Base-by-base conservation (phyloP, 2,329 filamentous ascomycete species). In the Tolypocladium endophyticum region DNA sequence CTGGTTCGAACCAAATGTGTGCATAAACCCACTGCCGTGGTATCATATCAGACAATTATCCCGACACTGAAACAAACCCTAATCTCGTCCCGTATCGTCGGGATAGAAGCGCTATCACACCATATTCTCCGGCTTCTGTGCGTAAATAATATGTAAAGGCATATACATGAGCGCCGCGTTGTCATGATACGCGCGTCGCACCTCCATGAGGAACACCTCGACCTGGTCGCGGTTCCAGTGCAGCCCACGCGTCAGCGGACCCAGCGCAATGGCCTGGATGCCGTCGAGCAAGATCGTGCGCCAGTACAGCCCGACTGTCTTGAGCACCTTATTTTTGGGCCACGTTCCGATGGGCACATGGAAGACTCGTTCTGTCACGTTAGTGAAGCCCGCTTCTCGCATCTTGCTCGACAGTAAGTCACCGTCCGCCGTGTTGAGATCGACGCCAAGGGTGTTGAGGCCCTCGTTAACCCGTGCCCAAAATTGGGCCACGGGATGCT, bases 271-370 rank as follows among this genome's bases (percentile, higher is more conserved):
- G 8, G 78, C 79, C 62, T 81, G 77, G 18, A 81, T 66, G 16
- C 78, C 79, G 62, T 81, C 77, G 2, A 79, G 69, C 53, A 82
- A 67, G 50, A 81, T 78, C 9, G 77, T 79, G 54, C 77, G 73
- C 77, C 78, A 81, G 66, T 81, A 80, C 20, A 79, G 64, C 0
- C 81, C 81, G 25, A 82, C 79, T 55, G 76, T 74, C 67, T 82
- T 82, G 55, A 81, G 68, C 4, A 75, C 72, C 59, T 76, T 76
- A 61, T 82, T 81, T 61, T 75, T 79, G 4, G 80, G 77, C 81
- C 81, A 83, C 0, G 77, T 76, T 0, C 81, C 82, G 41, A 83
- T 77, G 1, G 82, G 82, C 4, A 83, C 73, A 68, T 79, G 78
- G 58, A 80, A 79, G 18, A 78, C 67, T 23, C 72, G 73, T 65